Percentiles rank a stretch among this genome's conserved stretches.
Conservation (phyloP, 495 filamentous ascomycete genomes). For the Neurospora sp. region DNA sequence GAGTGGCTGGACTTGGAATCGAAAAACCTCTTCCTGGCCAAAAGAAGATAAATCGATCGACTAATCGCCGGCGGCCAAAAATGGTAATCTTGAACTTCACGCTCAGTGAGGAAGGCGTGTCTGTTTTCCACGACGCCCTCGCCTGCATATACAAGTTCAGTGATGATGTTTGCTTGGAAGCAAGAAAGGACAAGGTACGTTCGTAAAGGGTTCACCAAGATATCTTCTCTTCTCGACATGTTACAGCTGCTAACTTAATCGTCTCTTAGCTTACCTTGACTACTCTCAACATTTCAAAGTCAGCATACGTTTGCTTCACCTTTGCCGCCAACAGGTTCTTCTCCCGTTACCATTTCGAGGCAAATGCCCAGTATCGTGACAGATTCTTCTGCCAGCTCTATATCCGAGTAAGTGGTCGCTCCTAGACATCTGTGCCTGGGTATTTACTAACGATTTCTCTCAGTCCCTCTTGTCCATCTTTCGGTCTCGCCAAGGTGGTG, state of each 20-base stretch:
- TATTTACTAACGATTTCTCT: conserved; percentile 7
- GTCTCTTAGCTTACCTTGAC: conserved; percentile 60
- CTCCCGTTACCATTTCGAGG: conserved; percentile 57
- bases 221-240: neutral
- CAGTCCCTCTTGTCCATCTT: conserved; percentile 38
- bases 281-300: conserved; percentile 84
- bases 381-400: conserved; percentile 40
- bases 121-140: conserved; percentile 72
- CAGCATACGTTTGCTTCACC: conserved; percentile 76
- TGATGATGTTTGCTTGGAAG: conserved; percentile 81
- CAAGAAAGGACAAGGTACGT: conserved; percentile 58
- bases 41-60: neutral
- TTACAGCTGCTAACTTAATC: neutral
- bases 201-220: neutral
- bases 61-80: neutral
- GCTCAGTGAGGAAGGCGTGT: conserved; percentile 61
- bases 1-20: neutral
- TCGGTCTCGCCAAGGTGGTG: conserved; percentile 28
- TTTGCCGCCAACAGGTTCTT: conserved; percentile 73
- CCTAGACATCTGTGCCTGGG: neutral
- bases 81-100: conserved; percentile 60
- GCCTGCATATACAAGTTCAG: conserved; percentile 85
- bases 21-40: neutral
- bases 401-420: conserved; percentile 25
- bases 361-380: conserved; percentile 33